Percentiles rank a stretch among this genome's conserved stretches.
Evolutionary conservation across 495 filamentous ascomycete species (phyloP).

Genomic region (Hypoxylon lienhwacheense): DNA sequence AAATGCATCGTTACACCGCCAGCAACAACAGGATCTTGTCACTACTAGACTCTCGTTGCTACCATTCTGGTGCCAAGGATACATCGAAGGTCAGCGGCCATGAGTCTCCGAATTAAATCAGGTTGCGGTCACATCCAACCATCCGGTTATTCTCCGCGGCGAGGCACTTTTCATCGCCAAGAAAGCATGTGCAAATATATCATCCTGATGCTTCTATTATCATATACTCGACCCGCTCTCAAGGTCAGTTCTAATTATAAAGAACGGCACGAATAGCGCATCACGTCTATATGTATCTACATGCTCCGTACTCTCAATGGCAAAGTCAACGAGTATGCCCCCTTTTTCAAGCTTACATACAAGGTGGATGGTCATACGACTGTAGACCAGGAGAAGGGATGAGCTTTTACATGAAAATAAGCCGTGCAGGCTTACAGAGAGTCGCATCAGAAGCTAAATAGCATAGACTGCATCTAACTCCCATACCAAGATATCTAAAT

Average conservation of each 20-base stretch:
- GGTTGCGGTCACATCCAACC: neutral
- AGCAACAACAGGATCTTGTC: neutral
- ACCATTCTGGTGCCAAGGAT: neutral
- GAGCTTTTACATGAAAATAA: neutral
- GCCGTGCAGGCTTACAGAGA: neutral
- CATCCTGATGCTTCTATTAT: no score
- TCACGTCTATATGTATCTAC: neutral
- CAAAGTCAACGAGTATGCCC: neutral
- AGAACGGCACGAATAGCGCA: no score
- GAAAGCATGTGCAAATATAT: neutral
- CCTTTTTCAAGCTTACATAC: neutral
- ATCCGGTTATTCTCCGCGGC: neutral
- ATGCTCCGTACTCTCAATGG: neutral
- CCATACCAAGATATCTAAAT: conserved; percentile 1
- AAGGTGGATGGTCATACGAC: neutral
- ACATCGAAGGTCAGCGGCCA: neutral
- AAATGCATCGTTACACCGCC: conserved; percentile 30
- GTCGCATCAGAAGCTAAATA: conserved; percentile 12
- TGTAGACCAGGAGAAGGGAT: neutral
- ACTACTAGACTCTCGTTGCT: neutral
- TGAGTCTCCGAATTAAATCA: neutral
- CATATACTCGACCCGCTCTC: no score
- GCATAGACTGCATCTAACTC: neutral
- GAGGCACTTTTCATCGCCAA: neutral
- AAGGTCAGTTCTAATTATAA: no score